Base-by-base conservation (phyloP, 2,329 filamentous ascomycete genomes). In the Botrytis squamosa region DNA sequence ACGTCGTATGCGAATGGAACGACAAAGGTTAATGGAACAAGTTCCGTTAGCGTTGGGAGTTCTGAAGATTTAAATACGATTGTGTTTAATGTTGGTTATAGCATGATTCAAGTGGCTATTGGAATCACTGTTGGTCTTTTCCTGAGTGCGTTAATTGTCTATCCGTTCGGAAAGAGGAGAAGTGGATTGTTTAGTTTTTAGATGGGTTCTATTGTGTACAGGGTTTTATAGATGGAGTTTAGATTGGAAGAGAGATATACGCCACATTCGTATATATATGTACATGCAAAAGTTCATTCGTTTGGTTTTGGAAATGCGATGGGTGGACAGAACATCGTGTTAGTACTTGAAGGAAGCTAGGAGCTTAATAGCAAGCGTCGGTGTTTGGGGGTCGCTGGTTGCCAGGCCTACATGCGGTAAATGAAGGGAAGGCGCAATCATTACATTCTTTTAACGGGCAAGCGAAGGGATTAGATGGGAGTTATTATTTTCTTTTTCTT, bases 41-140 rank as follows among this genome's bases (percentile, higher is more conserved):
- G 74, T 70, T 70, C 74, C n/a, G 77, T 79, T 36, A 63, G 73
- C 4, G 71, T 78, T 36, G 75, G 77, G 29, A 75, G 62, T 18
- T 18, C 63, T 8, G 74, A 76, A 36, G 78, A 81, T 68, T 75
- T 82, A 46, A 82, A 83, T 70, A 81, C 77, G 10, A 81, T 82
- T 25, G 82, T 83, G 29, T 81, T 82, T 68, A 83, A 83, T 74
- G 80, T 84, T 72, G 83, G 81, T 16, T 82, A 81, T 70, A 81
- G 79, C 44, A 83, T 84, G 82, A 82, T 84, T 42, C 81, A 84
- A 74, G 79, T 84, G 52, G 83, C 83, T 5, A 83, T 84, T 71
- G 83, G 82, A n/a, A 83, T 84, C 29, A 83, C 82, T 20, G 82
- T 84, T 44, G 83, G 83, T 5, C 74, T 84, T 36, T 84, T 84